Evolutionary conservation across 768 basidiomycete genomes (phyloP), one percentile per base, ranked within the genome.

Genomic region (Candolleomyces efflorescens): DNA sequence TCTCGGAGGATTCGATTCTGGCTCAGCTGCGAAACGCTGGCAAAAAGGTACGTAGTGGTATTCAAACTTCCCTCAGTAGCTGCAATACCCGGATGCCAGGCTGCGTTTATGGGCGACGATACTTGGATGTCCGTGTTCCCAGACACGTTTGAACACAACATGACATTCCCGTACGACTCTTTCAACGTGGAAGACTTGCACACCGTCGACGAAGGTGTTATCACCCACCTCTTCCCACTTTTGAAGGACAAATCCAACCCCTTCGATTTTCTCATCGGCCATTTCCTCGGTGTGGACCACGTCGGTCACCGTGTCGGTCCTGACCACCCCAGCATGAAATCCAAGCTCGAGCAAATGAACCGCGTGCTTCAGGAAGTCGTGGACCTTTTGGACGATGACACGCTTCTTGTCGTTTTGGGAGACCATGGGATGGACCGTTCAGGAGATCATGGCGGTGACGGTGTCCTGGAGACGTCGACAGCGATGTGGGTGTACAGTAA

Each of bases 121-220:
- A 99, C 97, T 0, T 99, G 97, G 97, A 83, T 90, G 71, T 82
- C 86, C 1, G 82, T 95, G 12, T 99, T 94, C 67, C 92, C 95
- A 0, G 74, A 81, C 53, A 74, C 83, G 4, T 94, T 98, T 63
- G 76, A 81, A 26, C 69, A 75, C 13, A 86, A 90, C 65, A 84
- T 90, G 78, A 79, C 88, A 0, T 89, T 84, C 66, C 88, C 95
- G 0, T 98, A 85, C 68, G 95, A 97, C 71, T 97, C 94, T 0
- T 98, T 99, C 80, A 94, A 98, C 70, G 97, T 99, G 59, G 97
- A 98, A 70, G 97, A 98, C 68, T 79, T 99, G 3, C 94, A 99
- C 66, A 89, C 92, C 0, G 97, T 98, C 48, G 97, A 99, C 65
- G 78, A 89, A 53, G 96, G 96, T 7, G 94, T 98, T 56, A 87